Evolutionary conservation across 305 asterid species (phyloP).

Genomic region (Rubia tinctorum): DNA sequence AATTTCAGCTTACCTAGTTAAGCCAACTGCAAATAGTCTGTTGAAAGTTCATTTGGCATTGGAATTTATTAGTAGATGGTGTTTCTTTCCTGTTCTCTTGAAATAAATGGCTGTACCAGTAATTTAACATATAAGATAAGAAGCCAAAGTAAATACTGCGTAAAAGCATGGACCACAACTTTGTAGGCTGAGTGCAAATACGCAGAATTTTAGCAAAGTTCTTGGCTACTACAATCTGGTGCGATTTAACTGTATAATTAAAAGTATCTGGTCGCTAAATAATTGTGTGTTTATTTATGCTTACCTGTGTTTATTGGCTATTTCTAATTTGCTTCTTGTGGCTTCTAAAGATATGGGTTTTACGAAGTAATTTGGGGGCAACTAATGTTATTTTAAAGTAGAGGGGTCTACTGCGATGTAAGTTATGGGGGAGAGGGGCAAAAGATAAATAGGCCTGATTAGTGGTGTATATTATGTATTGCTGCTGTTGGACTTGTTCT

Average conservation of each 20-base stretch:
- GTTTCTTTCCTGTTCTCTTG: not conserved
- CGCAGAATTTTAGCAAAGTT: not conserved
- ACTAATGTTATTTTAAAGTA: not conserved
- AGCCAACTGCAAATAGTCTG: not conserved
- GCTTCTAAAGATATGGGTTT: not conserved
- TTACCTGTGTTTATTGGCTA: not conserved
- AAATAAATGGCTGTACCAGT: not conserved
- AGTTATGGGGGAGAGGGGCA: not conserved
- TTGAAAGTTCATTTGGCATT: no score
- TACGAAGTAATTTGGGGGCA: not conserved
- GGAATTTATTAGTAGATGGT: not conserved
- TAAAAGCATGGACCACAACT: not conserved
- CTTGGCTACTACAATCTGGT: not conserved
- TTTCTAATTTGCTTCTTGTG: not conserved
- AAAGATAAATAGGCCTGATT: not conserved
- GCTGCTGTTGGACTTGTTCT: not conserved
- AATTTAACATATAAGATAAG: not conserved
- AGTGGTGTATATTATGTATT: not conserved
- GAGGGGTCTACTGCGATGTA: not conserved
- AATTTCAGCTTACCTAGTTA: no score
- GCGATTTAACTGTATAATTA: not conserved
- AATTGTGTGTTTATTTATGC: not conserved
- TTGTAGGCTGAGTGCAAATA: not conserved
- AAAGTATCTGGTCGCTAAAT: not conserved
- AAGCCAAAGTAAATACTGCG: not conserved